Evolutionary conservation across 2,329 filamentous ascomycete species (phyloP).

Genomic region (Pseudogymnoascus sp.): DNA sequence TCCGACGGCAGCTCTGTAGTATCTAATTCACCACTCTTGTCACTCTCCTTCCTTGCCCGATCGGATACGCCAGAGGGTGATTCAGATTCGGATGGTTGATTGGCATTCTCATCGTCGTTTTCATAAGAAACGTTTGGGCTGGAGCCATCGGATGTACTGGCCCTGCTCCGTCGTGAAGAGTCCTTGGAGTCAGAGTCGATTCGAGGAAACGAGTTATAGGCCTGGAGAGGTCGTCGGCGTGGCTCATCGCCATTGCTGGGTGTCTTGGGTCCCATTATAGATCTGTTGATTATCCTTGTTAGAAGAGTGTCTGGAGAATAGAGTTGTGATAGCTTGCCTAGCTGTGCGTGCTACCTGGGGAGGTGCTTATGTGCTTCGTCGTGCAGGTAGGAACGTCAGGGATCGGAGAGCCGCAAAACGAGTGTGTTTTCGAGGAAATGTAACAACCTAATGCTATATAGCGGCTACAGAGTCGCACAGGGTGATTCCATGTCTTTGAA

Average conservation of each 20-base stretch:
- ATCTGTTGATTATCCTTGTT: not conserved
- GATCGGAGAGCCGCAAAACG: not conserved
- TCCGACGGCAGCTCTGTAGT: conserved; percentile 34
- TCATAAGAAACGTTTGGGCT: not conserved
- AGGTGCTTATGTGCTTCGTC: not conserved
- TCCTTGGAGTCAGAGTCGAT: conserved; percentile 25
- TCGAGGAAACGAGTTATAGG: conserved; percentile 34
- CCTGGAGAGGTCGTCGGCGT: conserved; percentile 28
- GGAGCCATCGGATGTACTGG: conserved; percentile 23
- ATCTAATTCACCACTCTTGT: conserved; percentile 21
- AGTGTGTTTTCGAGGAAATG: not conserved
- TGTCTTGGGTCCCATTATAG: not conserved
- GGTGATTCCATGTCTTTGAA: not conserved
- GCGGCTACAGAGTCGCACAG: not conserved
- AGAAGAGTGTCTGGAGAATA: not conserved
- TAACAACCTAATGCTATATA: not conserved
- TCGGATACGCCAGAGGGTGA: conserved; percentile 19
- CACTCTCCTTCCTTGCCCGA: conserved; percentile 22
- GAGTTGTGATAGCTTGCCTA: not conserved
- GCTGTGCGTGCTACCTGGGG: not conserved
- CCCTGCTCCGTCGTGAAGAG: conserved; percentile 19
- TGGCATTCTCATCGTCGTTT: not conserved
- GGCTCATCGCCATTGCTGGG: conserved; percentile 10
- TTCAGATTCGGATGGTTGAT: not conserved
- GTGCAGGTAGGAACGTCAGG: not conserved